A percentile compares a stretch with the other conserved stretches of the same genome.
These are phyloP conservation scores for Ensete glaucum DNA, from an alignment of 176 grass and related monocot species.

Conservation along the genomic window DNA sequence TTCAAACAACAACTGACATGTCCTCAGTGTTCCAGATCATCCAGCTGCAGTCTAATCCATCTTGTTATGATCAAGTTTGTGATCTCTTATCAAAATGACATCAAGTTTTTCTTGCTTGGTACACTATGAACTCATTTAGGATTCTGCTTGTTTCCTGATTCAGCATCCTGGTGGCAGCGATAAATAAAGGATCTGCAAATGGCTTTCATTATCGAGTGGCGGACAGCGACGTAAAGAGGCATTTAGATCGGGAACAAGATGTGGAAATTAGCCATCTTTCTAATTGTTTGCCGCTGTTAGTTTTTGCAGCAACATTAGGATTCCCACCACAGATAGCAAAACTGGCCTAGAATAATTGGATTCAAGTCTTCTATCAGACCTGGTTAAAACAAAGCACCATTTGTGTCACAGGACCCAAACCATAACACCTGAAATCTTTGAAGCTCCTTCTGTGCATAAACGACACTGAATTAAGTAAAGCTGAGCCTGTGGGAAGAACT, in stretches of 20 bases:
- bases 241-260: conserved; percentile 7
- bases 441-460: too few species aligned
- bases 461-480: too few species aligned
- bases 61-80: not conserved
- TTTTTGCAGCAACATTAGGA: conserved; percentile 14
- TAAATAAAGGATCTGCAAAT: not conserved
- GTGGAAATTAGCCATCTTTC: conserved; percentile 23
- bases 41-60: not conserved
- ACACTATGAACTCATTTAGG: not conserved
- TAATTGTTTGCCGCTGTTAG: not conserved
- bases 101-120: not conserved
- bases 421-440: too few species aligned
- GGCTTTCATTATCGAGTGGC: conserved; percentile 9
- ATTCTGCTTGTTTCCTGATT: too few species aligned
- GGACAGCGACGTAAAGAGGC: conserved; percentile 17
- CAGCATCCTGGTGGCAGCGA: not conserved
- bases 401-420: not conserved
- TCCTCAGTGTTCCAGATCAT: not conserved
- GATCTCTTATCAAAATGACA: not conserved
- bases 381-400: conserved; percentile 14
- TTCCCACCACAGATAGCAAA: conserved; percentile 5
- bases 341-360: not conserved
- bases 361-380: not conserved
- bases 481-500: too few species aligned
- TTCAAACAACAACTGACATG: not conserved